These are phyloP conservation scores for Nectriaceae sp. DNA, from an alignment of 2,329 filamentous ascomycete genomes.

Conservation along the genomic window DNA sequence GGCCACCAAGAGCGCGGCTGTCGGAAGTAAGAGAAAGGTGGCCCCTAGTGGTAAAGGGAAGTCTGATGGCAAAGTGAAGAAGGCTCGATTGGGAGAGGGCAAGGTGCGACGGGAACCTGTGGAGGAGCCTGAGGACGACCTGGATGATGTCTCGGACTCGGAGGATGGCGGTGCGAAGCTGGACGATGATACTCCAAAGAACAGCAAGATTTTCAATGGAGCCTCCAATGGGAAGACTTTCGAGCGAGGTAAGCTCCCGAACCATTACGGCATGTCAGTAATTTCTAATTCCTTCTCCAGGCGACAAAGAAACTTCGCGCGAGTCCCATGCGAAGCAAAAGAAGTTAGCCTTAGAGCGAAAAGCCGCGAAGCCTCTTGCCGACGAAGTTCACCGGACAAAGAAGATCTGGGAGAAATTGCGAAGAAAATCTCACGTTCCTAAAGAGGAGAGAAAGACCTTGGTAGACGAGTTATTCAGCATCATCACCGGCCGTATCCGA, in stretches of 20 bases:
- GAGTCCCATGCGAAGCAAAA: conserved; percentile 96
- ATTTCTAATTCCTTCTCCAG: conserved; percentile 44
- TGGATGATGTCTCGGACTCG: conserved; percentile 49
- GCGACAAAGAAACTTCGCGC: conserved; percentile 72
- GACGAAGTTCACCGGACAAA: conserved; percentile 87
- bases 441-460: conserved; percentile 85
- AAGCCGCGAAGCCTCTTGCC: conserved; percentile 88
- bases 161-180: conserved; percentile 56
- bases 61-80: conserved; percentile 49
- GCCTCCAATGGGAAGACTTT: conserved; percentile 39
- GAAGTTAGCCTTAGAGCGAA: conserved; percentile 82
- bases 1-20: conserved; percentile 49
- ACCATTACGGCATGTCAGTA: not conserved
- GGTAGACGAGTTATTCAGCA: conserved; percentile 85
- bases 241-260: conserved; percentile 40
- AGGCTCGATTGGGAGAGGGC: conserved; percentile 46
- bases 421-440: conserved; percentile 90
- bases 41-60: conserved; percentile 45
- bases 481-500: conserved; percentile 87
- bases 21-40: conserved; percentile 60
- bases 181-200: conserved; percentile 41
- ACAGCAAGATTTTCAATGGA: conserved; percentile 34
- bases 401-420: conserved; percentile 94
- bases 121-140: conserved; percentile 44
- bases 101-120: conserved; percentile 37